Conservation (phyloP, 2,329 filamentous ascomycete genomes). For the Ascosphaera pollenicola region DNA sequence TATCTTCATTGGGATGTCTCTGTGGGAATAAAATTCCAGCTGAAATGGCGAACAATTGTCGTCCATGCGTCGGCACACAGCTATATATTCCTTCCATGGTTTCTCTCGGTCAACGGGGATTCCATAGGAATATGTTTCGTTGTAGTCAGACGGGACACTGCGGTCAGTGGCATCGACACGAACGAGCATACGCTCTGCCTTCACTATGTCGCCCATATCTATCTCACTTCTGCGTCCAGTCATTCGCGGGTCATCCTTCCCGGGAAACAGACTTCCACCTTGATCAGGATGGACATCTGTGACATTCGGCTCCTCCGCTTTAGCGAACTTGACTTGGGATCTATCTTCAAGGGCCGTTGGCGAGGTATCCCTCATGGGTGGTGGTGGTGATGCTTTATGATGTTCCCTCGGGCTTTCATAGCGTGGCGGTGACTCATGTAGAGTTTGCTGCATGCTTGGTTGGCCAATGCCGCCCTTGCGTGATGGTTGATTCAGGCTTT, state of each 20-base stretch:
- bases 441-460: no score
- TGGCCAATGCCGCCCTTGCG: no score
- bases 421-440: no score
- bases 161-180: constrained; percentile 32
- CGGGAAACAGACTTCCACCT: no score
- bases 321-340: no score
- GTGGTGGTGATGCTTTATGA: no score
- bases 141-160: constrained; percentile 35
- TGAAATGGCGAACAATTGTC: constrained; percentile 32
- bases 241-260: constrained; percentile 10
- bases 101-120: constrained; percentile 9
- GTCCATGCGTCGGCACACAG: constrained; percentile 36
- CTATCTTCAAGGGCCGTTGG: no score
- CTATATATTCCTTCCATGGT: constrained; percentile 43
- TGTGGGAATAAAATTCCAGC: constrained; percentile 38
- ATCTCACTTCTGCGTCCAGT: constrained; percentile 17
- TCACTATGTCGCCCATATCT: constrained; percentile 38
- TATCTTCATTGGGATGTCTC: constrained; percentile 29
- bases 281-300: no score
- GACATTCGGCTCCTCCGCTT: no score
- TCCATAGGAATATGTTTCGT: constrained; percentile 23
- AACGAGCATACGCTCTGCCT: constrained; percentile 47
- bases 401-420: no score
- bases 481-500: no score
- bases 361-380: no score